Base-by-base conservation (phyloP, 2,329 filamentous ascomycete species). In the Beauveria asiatica region DNA sequence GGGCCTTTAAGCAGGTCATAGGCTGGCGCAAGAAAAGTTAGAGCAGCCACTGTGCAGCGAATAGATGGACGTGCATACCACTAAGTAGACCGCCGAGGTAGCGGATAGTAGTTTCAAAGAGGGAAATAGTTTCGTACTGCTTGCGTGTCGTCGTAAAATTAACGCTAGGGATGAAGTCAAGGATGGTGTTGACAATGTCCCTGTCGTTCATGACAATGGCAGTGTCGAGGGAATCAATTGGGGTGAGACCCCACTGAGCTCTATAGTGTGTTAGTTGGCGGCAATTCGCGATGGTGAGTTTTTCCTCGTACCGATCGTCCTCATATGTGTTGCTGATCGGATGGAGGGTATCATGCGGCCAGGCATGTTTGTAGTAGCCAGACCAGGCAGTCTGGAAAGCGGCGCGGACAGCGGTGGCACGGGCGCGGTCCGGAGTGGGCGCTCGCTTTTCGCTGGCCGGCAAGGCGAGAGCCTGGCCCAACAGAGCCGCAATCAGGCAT, bases 31-130 rank as follows among this genome's bases (percentile, higher is more conserved):
- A 25, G 19, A 27, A n/a, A 37, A 10, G 30, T 58, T 39, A 59
- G 55, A 10, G 5, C 19, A 13, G 46, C 11, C 13, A 16, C 13
- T 41, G 4, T 11, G 19, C n/a, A 13, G 17, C 25, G 42, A 17
- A 16, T 9, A 23, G 25, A 6, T 5, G 1, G 25, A n/a, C 1
- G 7, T 44, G 37, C 44, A 16, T 65, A 82, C 86, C 89, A 2
- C 91, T 89, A 9, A 96, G 70, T 67, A 96, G 79, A 17, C 91
- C 92, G 10, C 84, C 92, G 1, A 96, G 75, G 67, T 96, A 96
- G 30, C 92, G 86, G 68, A 96, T 96, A 0, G 90, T 96, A 0
- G 90, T 95, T 74, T 96, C 92, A 67, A 96, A 96, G 8, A 96
- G 74, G 42, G 88, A 93, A 53, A 96, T 84, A 10, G 78, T 73